Evolutionary conservation across 2,329 filamentous ascomycete genomes (phyloP).

Genomic region (Fusarium sp.): DNA sequence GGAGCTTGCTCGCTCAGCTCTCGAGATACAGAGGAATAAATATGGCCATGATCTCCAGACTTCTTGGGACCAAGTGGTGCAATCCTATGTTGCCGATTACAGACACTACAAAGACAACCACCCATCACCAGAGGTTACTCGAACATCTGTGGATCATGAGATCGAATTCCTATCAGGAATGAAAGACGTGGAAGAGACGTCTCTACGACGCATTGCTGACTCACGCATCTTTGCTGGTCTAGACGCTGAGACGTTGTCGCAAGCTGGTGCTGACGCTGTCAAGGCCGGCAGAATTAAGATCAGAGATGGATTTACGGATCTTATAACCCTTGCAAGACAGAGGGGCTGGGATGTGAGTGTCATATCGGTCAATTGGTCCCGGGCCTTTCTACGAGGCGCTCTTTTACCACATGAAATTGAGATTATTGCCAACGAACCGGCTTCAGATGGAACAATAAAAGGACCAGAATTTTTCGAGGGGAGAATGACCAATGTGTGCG

Average conservation of each 20-base stretch:
- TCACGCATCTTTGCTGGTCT: slow-evolving; percentile 57
- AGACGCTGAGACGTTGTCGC: slow-evolving; percentile 42
- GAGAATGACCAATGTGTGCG: slow-evolving; percentile 49
- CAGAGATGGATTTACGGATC: slow-evolving; percentile 50
- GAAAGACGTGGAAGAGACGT: slow-evolving; percentile 55
- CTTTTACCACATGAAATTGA: slow-evolving; percentile 45
- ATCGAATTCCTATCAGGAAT: slow-evolving; percentile 54
- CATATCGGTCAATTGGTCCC: slow-evolving; percentile 62
- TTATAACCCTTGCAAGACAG: slow-evolving; percentile 40
- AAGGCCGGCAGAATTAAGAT: slow-evolving; percentile 46
- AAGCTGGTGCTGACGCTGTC: slow-evolving; percentile 51
- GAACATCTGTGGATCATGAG: slow-evolving; percentile 51
- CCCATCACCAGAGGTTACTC: slow-evolving; percentile 42
- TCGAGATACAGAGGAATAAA: slow-evolving; percentile 44
- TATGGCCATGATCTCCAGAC: slow-evolving; percentile 45
- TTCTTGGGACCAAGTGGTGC: slow-evolving; percentile 56
- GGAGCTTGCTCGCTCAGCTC: slow-evolving; percentile 55
- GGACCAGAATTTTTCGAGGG: slow-evolving; percentile 48
- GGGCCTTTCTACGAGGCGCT: slow-evolving; percentile 56
- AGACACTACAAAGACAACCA: slow-evolving; percentile 48
- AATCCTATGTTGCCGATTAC: slow-evolving; percentile 55
- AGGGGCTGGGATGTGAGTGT: slow-evolving; percentile 52
- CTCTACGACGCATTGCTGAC: slow-evolving; percentile 53
- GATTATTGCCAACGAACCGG: slow-evolving; percentile 56
- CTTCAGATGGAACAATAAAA: slow-evolving; percentile 49